Base-by-base conservation (phyloP, 768 basidiomycete genomes). In the Russula dissimulans region DNA sequence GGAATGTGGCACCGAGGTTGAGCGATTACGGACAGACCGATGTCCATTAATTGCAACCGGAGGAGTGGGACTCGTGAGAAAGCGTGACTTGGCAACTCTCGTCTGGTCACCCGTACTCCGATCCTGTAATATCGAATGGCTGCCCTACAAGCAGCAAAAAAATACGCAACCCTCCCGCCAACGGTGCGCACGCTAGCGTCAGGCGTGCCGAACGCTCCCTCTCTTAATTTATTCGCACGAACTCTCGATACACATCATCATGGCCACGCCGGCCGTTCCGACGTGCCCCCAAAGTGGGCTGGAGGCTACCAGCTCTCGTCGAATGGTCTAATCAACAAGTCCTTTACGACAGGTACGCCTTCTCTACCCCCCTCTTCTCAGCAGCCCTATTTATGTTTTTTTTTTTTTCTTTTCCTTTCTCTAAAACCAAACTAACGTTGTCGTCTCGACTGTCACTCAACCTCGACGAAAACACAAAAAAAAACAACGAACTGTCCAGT, bases 111-210 rank as follows among this genome's bases (percentile, higher is more conserved):
- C 7, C 4, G 7, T 34, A 18, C 6, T 22, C n/a, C 10, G 44
- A 47, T 32, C 11, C 41, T 61, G 22, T 26, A 26, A 26, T n/a
- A 67, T 68, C 66, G 34, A 61, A 52, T 60, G 70, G 70, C 74
- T 74, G 76, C 84, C 67, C 77, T 86, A 72, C 80, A 85, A 71
- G 84, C 80, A 77, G 78, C 83, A 68, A 89, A 86, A 86, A 91
- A 85, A 76, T 86, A 87, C 64, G 77, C 91, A 68, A 90, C 83
- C 73, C 76, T 95, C 64, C 73, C 87, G 38, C 90, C 93, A 59
- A 91, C 91, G 38, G 83, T 90, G 65, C 83, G 89, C 69, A 77
- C 83, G 6, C 81, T 90, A 59, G 79, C 93, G 46, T 84, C 81
- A 38, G 95, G 95, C 61, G 79, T 93, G 14, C 95, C 95, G 34